phyloP scores from a whole-genome alignment of 2,329 filamentous ascomycete species.

The Ilyonectria sp. region DNA sequence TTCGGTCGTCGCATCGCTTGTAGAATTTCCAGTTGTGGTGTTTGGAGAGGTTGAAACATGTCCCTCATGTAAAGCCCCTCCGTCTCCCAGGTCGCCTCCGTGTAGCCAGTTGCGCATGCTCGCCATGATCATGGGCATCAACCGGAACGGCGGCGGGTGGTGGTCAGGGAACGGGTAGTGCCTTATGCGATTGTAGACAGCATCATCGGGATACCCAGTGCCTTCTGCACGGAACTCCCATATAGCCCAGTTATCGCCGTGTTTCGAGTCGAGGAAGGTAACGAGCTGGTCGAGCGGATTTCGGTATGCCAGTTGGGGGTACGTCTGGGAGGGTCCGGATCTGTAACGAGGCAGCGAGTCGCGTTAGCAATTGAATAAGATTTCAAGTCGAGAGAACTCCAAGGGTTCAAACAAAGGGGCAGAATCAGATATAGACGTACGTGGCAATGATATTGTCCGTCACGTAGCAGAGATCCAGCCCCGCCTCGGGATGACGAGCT shows the following conservation, averaged over 20 bases:
- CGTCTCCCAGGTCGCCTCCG: constrained; percentile 60
- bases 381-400: not conserved
- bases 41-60: constrained; percentile 23
- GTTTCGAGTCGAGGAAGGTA: constrained; percentile 87
- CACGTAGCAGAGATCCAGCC: constrained; percentile 95
- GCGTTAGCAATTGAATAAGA: constrained; percentile 31
- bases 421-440: constrained; percentile 54
- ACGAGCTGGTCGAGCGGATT: constrained; percentile 93
- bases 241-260: constrained; percentile 89
- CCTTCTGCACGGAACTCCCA: constrained; percentile 99
- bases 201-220: constrained; percentile 92
- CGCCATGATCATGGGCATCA: constrained; percentile 91
- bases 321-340: constrained; percentile 90
- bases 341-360: constrained; percentile 62
- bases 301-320: constrained; percentile 92
- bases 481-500: constrained; percentile 86
- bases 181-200: constrained; percentile 86
- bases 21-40: constrained; percentile 12
- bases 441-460: constrained; percentile 82
- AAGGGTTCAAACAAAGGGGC: not conserved
- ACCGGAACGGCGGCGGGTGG: constrained; percentile 91
- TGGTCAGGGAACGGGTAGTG: constrained; percentile 99
- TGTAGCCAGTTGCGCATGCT: constrained; percentile 93
- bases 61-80: constrained; percentile 33
- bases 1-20: constrained; percentile 47